These are phyloP conservation scores for Sugiyamaella paludigena DNA, from an alignment of 1,139 yeast genomes.

Conservation along the genomic window DNA sequence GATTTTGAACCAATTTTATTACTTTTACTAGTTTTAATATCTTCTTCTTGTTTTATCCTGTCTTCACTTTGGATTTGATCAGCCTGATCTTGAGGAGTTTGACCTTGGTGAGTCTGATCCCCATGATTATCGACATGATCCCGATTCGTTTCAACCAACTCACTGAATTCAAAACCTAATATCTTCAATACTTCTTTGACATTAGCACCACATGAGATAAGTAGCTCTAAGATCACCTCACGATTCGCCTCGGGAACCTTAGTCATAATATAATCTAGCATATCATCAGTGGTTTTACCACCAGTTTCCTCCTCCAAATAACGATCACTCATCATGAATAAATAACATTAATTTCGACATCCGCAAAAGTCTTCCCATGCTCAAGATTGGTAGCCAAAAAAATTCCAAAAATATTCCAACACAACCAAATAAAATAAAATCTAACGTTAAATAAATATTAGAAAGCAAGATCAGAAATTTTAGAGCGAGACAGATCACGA, in stretches of 20 bases:
- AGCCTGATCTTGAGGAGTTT: not conserved
- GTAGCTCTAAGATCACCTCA: conserved; percentile 35
- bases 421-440: too few species aligned
- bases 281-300: conserved; percentile 41
- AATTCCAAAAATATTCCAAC: too few species aligned
- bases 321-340: too few species aligned
- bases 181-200: conserved; percentile 28
- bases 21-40: not conserved
- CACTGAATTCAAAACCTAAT: conserved; percentile 15
- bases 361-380: too few species aligned
- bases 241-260: conserved; percentile 31
- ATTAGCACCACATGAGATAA: conserved; percentile 37
- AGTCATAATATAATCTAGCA: conserved; percentile 31
- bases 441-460: too few species aligned
- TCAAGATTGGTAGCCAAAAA: too few species aligned
- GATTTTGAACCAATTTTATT: conserved; percentile 25
- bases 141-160: not conserved
- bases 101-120: not conserved
- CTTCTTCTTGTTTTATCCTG: not conserved
- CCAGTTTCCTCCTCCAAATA: not conserved
- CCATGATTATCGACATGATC: not conserved
- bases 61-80: not conserved
- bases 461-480: too few species aligned
- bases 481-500: too few species aligned
- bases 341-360: too few species aligned